A percentile compares a stretch with the other conserved stretches of the same genome.
Evolutionary conservation across 495 filamentous ascomycete genomes (phyloP).

Genomic region (Lophiostoma macrostomum): DNA sequence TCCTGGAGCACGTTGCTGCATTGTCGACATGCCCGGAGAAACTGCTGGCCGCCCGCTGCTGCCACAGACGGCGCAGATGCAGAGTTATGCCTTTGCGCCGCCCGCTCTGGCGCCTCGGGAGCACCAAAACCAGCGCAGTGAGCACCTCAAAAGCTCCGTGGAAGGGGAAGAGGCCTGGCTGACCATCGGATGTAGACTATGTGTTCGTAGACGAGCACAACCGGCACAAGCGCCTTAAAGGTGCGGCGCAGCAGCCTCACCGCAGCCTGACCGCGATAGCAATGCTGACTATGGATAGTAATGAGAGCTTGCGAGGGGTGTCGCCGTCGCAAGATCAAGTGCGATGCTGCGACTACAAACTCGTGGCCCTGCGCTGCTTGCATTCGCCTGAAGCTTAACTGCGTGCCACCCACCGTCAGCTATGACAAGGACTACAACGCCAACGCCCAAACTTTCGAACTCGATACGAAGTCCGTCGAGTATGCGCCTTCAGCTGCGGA

Average conservation of each 20-base stretch:
- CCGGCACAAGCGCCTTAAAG: constrained; percentile 93
- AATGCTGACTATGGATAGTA: constrained; percentile 54
- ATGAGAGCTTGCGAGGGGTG: constrained; percentile 99
- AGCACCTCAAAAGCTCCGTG: constrained; percentile 26
- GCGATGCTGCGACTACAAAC: constrained; percentile 96
- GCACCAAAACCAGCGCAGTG: constrained; percentile 69
- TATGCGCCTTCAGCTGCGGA: constrained; percentile 46
- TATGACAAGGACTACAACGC: constrained; percentile 72
- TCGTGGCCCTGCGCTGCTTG: constrained; percentile 97
- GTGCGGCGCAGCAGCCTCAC: constrained; percentile 48
- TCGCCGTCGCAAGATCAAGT: constrained; percentile 87
- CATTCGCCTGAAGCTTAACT: constrained; percentile 85
- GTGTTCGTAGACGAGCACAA: constrained; percentile 99
- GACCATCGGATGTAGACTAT: constrained; percentile 65
- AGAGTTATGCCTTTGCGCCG: constrained; percentile 59
- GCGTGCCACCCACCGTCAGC: constrained; percentile 82
- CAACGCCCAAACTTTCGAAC: constrained; percentile 35
- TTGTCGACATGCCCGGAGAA: constrained; percentile 53
- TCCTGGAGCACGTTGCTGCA: too few relatives aligned
- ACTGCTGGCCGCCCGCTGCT: constrained; percentile 52
- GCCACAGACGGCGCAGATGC: constrained; percentile 55
- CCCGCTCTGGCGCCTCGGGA: constrained; percentile 56
- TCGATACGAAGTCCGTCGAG: constrained; percentile 34
- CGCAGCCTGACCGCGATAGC: not conserved
- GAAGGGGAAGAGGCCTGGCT: not conserved